Evolutionary conservation across 306 rosid species (phyloP), one percentile per base, ranked within the genome.

Genomic region (Lathyrus sativus): DNA sequence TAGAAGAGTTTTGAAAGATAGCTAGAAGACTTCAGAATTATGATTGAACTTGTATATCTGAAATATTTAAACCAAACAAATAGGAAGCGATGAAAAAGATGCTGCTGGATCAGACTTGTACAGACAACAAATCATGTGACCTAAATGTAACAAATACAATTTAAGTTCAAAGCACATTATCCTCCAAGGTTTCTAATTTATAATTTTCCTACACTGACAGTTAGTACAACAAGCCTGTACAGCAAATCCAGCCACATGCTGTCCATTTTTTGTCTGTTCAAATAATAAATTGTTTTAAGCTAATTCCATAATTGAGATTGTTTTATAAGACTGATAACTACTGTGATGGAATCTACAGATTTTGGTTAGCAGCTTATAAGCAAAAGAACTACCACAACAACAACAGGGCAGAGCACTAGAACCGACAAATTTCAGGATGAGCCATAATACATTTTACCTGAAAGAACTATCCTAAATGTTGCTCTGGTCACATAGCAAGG

Each of bases 341-440:
- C 29, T 59, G 83, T 79, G 68, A 72, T 77, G 58, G 41, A 62
- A 80, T 78, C 85, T 83, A 85, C 92, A 86, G 67, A 80, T 75
- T 77, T 70, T 73, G 84, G 96, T 89, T 86, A 85, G 90, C 80
- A 78, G 80, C 75, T 65, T 38, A 26, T 72, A 80, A 70, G 56
- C 64, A 63, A 54, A 74, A 63, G 46, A 58, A 74, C 76, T 79
- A 71, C 74, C 57, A 44, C 69, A 76, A 73, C 72, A 76, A 73
- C 72, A 73, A 72, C 45, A 77, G 38, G 68, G 68, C 43, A 53
- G 53, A 54, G 54, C 44, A 68, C 37, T 68, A 70, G 55, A 73
- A 73, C 81, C 83, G 74, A 81, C 59, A 76, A 78, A 61, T 76
- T 79, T 69, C 74, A 70, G 53, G 72, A 76, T 49, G 2, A 12